Evolutionary conservation across 257 asterid genomes (phyloP).

Genomic region (Marsdenia floribunda): DNA sequence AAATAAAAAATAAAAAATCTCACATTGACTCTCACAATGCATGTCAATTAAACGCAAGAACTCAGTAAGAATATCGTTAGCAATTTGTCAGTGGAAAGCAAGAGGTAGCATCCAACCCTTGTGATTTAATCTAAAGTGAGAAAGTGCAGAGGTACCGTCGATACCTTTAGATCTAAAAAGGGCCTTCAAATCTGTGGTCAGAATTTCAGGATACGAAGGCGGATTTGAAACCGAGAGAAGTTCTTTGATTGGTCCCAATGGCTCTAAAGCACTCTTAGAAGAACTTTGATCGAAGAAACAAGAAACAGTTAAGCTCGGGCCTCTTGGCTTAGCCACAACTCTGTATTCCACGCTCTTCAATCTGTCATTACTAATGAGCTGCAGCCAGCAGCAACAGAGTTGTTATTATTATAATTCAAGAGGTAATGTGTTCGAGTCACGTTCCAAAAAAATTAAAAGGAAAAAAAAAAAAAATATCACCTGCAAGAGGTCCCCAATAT

Average conservation of each 20-base stretch:
- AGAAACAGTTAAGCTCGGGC: slow-evolving; percentile 51
- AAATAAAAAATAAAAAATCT: no score
- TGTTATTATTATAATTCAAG: no score
- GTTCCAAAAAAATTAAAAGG: not conserved
- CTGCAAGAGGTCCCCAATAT: slow-evolving; percentile 64
- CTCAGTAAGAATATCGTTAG: no score
- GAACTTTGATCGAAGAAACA: slow-evolving; percentile 55
- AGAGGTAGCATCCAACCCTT: not conserved
- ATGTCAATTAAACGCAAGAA: no score
- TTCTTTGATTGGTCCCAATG: slow-evolving; percentile 45
- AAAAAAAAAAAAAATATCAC: slow-evolving; percentile 11
- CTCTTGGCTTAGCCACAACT: slow-evolving; percentile 37
- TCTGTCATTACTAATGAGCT: slow-evolving; percentile 60
- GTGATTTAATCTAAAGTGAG: slow-evolving; percentile 17
- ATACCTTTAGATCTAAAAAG: slow-evolving; percentile 32
- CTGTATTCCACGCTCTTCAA: slow-evolving; percentile 68
- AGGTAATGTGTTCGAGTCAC: no score
- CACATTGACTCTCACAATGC: no score
- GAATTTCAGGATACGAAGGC: slow-evolving; percentile 39
- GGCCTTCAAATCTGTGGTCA: slow-evolving; percentile 35
- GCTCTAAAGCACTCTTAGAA: slow-evolving; percentile 16
- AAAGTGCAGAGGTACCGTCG: slow-evolving; percentile 36
- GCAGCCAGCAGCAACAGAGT: no score
- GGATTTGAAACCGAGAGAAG: slow-evolving; percentile 35
- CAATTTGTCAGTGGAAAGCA: not conserved